Conservation (phyloP, 495 filamentous ascomycete species). For the Podospora sp. region DNA sequence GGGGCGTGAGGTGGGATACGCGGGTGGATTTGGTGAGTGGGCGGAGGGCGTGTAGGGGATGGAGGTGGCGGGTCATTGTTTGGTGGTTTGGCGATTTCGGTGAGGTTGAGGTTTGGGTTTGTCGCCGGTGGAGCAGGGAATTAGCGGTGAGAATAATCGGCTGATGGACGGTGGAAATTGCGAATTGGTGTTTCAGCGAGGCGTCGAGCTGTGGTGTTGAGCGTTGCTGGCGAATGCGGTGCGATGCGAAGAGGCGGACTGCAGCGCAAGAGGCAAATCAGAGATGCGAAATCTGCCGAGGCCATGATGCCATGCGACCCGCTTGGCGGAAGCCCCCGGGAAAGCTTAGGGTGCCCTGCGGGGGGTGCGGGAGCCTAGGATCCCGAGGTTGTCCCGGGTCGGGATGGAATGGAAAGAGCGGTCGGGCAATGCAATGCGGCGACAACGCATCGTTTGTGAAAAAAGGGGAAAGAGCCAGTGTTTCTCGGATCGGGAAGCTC, state of each 20-base stretch:
- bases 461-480: background rate
- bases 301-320: slow-evolving; percentile 9
- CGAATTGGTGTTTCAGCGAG: too few species aligned
- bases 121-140: too few species aligned
- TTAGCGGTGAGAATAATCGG: too few species aligned
- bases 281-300: slow-evolving; percentile 7
- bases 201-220: too few species aligned
- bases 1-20: background rate
- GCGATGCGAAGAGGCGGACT: slow-evolving; percentile 4
- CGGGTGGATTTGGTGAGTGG: background rate
- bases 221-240: background rate
- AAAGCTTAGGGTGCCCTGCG: background rate
- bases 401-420: background rate
- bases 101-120: too few species aligned
- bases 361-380: background rate
- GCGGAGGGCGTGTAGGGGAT: slow-evolving; percentile 7
- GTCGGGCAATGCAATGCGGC: background rate
- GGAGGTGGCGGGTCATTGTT: slow-evolving; percentile 28
- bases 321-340: background rate
- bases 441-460: background rate
- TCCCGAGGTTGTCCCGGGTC: background rate
- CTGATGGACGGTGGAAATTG: slow-evolving; percentile 9
- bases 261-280: background rate
- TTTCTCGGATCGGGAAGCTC: background rate
- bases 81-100: background rate